These are phyloP conservation scores for Xylaria sp. DNA, from an alignment of 2,329 filamentous ascomycete species.

Conservation along the genomic window DNA sequence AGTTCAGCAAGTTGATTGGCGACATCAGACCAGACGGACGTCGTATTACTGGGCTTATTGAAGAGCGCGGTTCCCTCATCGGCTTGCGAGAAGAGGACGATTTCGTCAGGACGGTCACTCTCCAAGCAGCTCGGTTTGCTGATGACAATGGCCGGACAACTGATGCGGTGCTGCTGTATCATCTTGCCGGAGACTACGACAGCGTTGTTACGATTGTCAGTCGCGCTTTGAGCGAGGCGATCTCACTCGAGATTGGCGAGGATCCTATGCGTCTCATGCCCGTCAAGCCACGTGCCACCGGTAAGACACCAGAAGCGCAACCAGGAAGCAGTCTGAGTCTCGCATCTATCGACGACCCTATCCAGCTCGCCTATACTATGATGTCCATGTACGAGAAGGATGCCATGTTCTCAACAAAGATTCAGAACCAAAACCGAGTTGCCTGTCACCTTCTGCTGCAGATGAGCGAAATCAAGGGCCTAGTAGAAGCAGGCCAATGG, in stretches of 20 bases:
- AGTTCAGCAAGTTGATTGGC: slow-evolving; percentile 92
- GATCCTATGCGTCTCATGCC: slow-evolving; percentile 81
- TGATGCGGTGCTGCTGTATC: slow-evolving; percentile 93
- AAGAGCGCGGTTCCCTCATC: slow-evolving; percentile 84
- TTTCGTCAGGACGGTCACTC: slow-evolving; percentile 90
- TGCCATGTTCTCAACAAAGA: slow-evolving; percentile 68
- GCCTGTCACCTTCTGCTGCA: slow-evolving; percentile 67
- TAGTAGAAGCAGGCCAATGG: slow-evolving; percentile 66
- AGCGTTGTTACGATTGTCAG: slow-evolving; percentile 92
- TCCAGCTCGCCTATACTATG: slow-evolving; percentile 69
- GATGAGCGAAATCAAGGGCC: slow-evolving; percentile 69
- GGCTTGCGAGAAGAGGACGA: slow-evolving; percentile 81
- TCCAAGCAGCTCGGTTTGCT: slow-evolving; percentile 90
- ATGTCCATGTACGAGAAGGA: slow-evolving; percentile 71
- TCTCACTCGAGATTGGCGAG: slow-evolving; percentile 86
- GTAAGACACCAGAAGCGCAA: slow-evolving; percentile 52
- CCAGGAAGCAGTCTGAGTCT: slow-evolving; percentile 68
- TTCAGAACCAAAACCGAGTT: slow-evolving; percentile 65
- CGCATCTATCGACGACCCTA: slow-evolving; percentile 68
- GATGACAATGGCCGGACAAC: slow-evolving; percentile 94
- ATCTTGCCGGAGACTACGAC: slow-evolving; percentile 94
- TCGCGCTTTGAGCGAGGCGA: slow-evolving; percentile 87
- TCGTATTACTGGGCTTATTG: slow-evolving; percentile 86
- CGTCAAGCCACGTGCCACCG: slow-evolving; percentile 73
- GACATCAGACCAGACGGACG: slow-evolving; percentile 89